A percentile compares a stretch with the other conserved stretches of the same genome.
Conservation (phyloP, 495 filamentous ascomycete species). For the Aspergillus bertholletiae region DNA sequence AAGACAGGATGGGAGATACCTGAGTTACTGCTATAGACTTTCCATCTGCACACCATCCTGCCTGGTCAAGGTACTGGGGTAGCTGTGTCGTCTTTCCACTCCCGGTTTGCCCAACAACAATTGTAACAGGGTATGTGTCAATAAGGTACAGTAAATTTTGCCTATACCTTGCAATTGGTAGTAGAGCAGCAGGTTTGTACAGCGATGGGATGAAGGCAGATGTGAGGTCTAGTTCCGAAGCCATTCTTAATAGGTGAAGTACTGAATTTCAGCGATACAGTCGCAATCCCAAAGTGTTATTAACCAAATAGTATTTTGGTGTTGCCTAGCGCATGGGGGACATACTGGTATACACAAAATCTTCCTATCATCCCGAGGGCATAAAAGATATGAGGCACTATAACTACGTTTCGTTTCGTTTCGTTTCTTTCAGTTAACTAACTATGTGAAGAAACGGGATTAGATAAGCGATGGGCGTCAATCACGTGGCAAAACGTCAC, state of each 20-base stretch:
- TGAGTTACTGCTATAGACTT: constrained; percentile 89
- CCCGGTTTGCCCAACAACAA: constrained; percentile 87
- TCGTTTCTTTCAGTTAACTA: too few species aligned
- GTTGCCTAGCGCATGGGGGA: too few species aligned
- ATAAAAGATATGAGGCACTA: too few species aligned
- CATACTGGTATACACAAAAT: too few species aligned
- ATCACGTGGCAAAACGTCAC: constrained; percentile 42
- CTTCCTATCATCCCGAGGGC: too few species aligned
- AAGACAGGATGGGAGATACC: constrained; percentile 43
- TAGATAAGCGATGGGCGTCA: background rate
- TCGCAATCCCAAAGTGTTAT: too few species aligned
- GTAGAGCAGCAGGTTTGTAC: constrained; percentile 70
- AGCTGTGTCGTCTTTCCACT: constrained; percentile 90
- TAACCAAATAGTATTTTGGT: background rate
- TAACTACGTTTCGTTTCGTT: too few species aligned
- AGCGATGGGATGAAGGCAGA: constrained; percentile 69
- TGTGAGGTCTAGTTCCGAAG: constrained; percentile 52
- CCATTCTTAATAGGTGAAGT: constrained; percentile 22
- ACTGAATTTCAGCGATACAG: background rate
- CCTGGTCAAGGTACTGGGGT: constrained; percentile 80
- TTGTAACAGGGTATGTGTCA: constrained; percentile 73
- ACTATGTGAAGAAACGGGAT: background rate
- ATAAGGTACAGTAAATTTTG: constrained; percentile 72
- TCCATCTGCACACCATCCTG: constrained; percentile 82
- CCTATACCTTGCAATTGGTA: constrained; percentile 75